phyloP scores from a whole-genome alignment of 345 rosid species.

The Melastoma malabathricum region DNA sequence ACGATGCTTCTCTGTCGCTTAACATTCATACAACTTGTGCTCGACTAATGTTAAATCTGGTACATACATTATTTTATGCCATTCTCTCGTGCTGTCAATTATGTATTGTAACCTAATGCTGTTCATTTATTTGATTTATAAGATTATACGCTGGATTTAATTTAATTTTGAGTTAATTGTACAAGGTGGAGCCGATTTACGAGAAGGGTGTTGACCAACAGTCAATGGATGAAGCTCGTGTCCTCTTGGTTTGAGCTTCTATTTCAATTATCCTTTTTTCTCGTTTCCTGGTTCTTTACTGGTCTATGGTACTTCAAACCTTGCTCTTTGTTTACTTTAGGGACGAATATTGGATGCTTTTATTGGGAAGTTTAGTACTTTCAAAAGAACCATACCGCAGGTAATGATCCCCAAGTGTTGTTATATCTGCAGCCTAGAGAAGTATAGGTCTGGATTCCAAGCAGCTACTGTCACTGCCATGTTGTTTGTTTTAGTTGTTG shows the following conservation, averaged over 20 bases:
- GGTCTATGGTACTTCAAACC: constrained; percentile 7
- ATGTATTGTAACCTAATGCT: neutral
- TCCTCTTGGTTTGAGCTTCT: constrained; percentile 53
- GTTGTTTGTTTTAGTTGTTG: too few species aligned
- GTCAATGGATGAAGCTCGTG: constrained; percentile 94
- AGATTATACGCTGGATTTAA: constrained; percentile 7
- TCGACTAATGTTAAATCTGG: constrained; percentile 97
- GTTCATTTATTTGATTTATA: constrained; percentile 3
- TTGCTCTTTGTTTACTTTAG: constrained; percentile 25
- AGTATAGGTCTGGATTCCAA: too few species aligned
- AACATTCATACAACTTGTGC: constrained; percentile 97
- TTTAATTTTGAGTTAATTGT: constrained; percentile 7
- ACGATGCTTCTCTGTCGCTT: constrained; percentile 88
- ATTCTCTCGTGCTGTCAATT: neutral
- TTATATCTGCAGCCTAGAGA: neutral
- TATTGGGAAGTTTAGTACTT: constrained; percentile 95
- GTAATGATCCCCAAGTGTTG: constrained; percentile 20
- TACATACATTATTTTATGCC: constrained; percentile 11
- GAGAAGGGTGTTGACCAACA: constrained; percentile 92
- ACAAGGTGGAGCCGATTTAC: constrained; percentile 91
- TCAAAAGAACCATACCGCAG: constrained; percentile 98
- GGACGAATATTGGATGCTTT: constrained; percentile 97
- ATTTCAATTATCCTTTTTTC: constrained; percentile 4
- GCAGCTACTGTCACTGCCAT: too few species aligned
- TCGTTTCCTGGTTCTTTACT: constrained; percentile 8